These are phyloP conservation scores for Eragrostis curvula DNA, from an alignment of 176 grass and related monocot species.

Conservation along the genomic window DNA sequence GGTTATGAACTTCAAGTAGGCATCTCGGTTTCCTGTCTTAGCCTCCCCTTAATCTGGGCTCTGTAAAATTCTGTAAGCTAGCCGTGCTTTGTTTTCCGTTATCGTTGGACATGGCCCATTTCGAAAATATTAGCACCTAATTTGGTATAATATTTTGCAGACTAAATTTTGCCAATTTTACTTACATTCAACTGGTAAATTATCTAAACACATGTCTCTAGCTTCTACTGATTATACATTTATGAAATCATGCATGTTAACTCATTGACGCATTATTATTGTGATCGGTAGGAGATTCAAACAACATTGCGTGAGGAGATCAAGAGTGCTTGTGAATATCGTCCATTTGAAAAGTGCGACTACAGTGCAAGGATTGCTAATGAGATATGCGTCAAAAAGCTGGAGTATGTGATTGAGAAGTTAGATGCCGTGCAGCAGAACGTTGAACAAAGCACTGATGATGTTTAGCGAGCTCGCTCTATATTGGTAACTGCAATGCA, in stretches of 20 bases:
- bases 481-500: conserved; percentile 7
- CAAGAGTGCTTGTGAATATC: conserved; percentile 83
- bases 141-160: background rate
- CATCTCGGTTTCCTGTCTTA: no score
- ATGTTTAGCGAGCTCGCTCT: conserved; percentile 1
- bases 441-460: conserved; percentile 51
- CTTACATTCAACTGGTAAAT: background rate
- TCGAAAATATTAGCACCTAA: background rate
- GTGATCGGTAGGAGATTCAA: conserved; percentile 79
- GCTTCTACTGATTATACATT: background rate
- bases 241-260: background rate
- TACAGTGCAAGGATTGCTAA: conserved; percentile 90
- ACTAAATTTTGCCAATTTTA: background rate
- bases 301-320: conserved; percentile 85
- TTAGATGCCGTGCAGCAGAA: conserved; percentile 76
- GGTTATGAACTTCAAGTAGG: no score
- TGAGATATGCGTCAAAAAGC: conserved; percentile 85
- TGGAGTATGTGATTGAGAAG: conserved; percentile 81
- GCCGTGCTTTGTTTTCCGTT: no score
- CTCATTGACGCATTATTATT: background rate
- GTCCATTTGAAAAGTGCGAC: conserved; percentile 93
- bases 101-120: no score
- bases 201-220: background rate
- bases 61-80: no score
- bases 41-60: no score